Conservation (phyloP, 352 stramenopile genomes). For the Discostella stelligera region DNA sequence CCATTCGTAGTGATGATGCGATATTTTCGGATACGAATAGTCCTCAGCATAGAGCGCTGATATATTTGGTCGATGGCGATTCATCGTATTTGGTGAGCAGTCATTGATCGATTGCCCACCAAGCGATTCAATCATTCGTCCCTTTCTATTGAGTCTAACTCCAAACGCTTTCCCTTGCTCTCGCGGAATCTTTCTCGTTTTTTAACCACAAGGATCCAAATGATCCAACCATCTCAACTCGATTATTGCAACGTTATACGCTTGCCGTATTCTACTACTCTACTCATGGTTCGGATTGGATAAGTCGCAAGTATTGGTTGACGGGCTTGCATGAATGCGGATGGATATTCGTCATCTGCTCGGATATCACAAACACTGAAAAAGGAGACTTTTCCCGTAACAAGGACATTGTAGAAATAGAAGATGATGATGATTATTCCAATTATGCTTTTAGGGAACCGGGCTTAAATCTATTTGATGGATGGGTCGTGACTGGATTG, state of each 20-base stretch:
- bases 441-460: slow-evolving; percentile 20
- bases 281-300: slow-evolving; percentile 22
- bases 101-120: neutral
- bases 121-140: neutral
- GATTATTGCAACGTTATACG: slow-evolving; percentile 34
- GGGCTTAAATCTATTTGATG: slow-evolving; percentile 28
- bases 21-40: slow-evolving; percentile 13
- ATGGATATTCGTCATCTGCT: slow-evolving; percentile 34
- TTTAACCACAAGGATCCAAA: slow-evolving; percentile 10
- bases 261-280: slow-evolving; percentile 33
- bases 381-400: neutral
- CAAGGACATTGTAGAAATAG: neutral
- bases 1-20: neutral
- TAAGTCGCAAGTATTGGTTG: slow-evolving; percentile 28
- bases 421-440: slow-evolving; percentile 24
- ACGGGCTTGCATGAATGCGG: slow-evolving; percentile 26
- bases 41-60: slow-evolving; percentile 32
- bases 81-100: neutral
- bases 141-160: neutral
- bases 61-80: slow-evolving; percentile 32
- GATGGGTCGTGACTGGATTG: slow-evolving; percentile 23
- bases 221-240: slow-evolving; percentile 14
- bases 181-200: neutral
- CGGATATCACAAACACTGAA: slow-evolving; percentile 1
- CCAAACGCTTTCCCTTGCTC: neutral